Evolutionary conservation across 2,329 filamentous ascomycete genomes (phyloP).

Genomic region (Aspergillus chevalieri): DNA sequence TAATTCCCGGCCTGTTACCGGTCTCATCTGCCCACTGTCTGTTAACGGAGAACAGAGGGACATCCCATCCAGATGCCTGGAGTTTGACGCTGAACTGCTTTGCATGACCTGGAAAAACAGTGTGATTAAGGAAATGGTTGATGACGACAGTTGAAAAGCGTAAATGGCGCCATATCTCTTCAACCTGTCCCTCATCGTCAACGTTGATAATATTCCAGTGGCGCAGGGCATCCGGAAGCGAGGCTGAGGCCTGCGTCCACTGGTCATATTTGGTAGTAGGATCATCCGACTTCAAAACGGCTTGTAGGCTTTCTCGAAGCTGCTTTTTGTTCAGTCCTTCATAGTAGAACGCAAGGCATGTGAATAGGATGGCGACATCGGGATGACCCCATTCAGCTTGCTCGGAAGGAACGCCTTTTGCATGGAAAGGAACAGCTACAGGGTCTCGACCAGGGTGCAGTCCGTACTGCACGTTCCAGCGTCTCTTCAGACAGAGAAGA

Average conservation of each 20-base stretch:
- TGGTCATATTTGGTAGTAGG: constrained; percentile 52
- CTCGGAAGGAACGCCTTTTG: constrained; percentile 58
- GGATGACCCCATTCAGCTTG: constrained; percentile 64
- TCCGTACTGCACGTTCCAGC: constrained; percentile 63
- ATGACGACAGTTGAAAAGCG: constrained; percentile 47
- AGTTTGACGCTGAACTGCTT: constrained; percentile 61
- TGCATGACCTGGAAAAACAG: constrained; percentile 60
- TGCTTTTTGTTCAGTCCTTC: constrained; percentile 48
- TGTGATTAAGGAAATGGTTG: constrained; percentile 57
- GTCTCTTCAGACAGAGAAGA: constrained; percentile 53
- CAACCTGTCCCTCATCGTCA: constrained; percentile 49
- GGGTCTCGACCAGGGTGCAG: constrained; percentile 45
- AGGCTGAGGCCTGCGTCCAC: constrained; percentile 38
- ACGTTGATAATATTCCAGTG: constrained; percentile 55
- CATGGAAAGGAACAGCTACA: constrained; percentile 58
- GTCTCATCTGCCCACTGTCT: background rate
- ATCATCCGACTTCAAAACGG: constrained; percentile 52
- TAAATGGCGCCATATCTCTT: constrained; percentile 47
- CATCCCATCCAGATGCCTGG: constrained; percentile 62
- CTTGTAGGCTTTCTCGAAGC: constrained; percentile 45
- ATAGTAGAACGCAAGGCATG: constrained; percentile 63
- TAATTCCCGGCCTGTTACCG: constrained; percentile 29
- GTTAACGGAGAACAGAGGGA: constrained; percentile 43
- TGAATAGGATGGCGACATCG: constrained; percentile 60
- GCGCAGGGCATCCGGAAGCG: constrained; percentile 42